Percentiles rank a stretch among this genome's conserved stretches.
These are phyloP conservation scores for Penicillium sp. DNA, from an alignment of 2,329 filamentous ascomycete species.

Conservation along the genomic window DNA sequence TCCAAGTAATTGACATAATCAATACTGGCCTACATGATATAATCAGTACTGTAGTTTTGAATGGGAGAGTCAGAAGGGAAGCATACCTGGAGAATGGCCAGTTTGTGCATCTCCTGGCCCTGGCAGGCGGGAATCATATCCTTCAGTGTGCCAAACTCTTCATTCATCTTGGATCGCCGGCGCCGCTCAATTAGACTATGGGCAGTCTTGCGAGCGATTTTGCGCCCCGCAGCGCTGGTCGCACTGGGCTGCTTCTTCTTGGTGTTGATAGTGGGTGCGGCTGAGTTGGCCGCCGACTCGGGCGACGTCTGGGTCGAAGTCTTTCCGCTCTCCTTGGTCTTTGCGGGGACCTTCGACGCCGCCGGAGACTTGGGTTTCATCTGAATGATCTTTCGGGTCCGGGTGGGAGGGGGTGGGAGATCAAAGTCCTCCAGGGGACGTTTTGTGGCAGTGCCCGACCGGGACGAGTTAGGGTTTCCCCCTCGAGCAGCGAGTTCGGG, in stretches of 20 bases:
- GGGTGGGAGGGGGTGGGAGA: slow-evolving; percentile 85
- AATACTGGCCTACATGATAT: slow-evolving; percentile 70
- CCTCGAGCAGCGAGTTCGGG: slow-evolving; percentile 28
- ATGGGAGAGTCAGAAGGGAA: slow-evolving; percentile 5
- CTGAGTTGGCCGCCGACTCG: too few species aligned
- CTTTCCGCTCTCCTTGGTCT: slow-evolving; percentile 28
- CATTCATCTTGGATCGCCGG: slow-evolving; percentile 95
- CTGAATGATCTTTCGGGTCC: slow-evolving; percentile 94
- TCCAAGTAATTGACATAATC: slow-evolving; percentile 95
- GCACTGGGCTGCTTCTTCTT: slow-evolving; percentile 76
- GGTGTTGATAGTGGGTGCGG: slow-evolving; percentile 32
- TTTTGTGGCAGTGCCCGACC: slow-evolving; percentile 39
- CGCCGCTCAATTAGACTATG: slow-evolving; percentile 92
- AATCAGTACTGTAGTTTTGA: slow-evolving; percentile 6
- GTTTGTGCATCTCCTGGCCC: slow-evolving; percentile 95
- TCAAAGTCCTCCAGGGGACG: slow-evolving; percentile 58
- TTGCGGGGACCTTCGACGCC: slow-evolving; percentile 41
- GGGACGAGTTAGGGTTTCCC: slow-evolving; percentile 22
- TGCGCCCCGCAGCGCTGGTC: slow-evolving; percentile 82
- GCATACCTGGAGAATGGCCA: slow-evolving; percentile 85
- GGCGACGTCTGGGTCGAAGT: slow-evolving; percentile 12
- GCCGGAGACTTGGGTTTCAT: slow-evolving; percentile 70
- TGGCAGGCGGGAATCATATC: slow-evolving; percentile 92
- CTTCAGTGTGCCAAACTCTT: slow-evolving; percentile 91
- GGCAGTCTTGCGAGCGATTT: slow-evolving; percentile 92